Base-by-base conservation (phyloP, 176 grass and related monocot species). In the Dendrocalamus sinicus region DNA sequence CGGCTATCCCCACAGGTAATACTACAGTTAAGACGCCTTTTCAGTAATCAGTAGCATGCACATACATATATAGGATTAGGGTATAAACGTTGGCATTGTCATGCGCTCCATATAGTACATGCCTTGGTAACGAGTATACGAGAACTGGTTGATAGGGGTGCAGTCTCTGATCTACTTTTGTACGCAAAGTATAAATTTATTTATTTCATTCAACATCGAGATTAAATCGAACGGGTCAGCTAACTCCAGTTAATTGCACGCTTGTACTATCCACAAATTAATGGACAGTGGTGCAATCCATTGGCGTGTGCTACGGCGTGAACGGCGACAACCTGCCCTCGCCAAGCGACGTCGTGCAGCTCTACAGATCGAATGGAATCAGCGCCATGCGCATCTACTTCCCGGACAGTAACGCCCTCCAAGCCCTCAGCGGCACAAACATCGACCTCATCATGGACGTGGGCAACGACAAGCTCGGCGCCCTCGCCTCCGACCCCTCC, bases 231-330 rank as follows among this genome's bases (percentile, higher is more conserved):
- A 22, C 19, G 3, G 54, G 24, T 61, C 58, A 58, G 8, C 20
- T 58, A 58, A 58, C 55, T 58, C 20, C 20, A 58, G 22, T 2
- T 20, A n/a, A 0, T 9, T 22, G 55, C 8, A n/a, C 20, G 2
- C 11, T 43, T 22, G 52, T 11, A 43, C 41, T 32, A 17, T 8
- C 59, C 53, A 12, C 53, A 4, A 50, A 44, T 48, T 15, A 7
- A 23, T 48, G 6, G 3, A 72, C 87, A 17, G 80, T 22, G 10
- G 92, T 72, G 41, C 23, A 51, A 67, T 92, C 86, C 20, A 88
- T 97, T 13, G 94, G 92, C 4, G 90, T 97, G 58, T 97, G 94
- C 89, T 90, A 97, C 78, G 90, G 94, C 41, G 77, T 88, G 70
- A 62, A 69, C 10, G 90, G 88, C 19, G 46, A 85, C 79, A 87